These are phyloP conservation scores for Pleoardoris graminearum DNA, from an alignment of 2,329 filamentous ascomycete species.

Conservation along the genomic window DNA sequence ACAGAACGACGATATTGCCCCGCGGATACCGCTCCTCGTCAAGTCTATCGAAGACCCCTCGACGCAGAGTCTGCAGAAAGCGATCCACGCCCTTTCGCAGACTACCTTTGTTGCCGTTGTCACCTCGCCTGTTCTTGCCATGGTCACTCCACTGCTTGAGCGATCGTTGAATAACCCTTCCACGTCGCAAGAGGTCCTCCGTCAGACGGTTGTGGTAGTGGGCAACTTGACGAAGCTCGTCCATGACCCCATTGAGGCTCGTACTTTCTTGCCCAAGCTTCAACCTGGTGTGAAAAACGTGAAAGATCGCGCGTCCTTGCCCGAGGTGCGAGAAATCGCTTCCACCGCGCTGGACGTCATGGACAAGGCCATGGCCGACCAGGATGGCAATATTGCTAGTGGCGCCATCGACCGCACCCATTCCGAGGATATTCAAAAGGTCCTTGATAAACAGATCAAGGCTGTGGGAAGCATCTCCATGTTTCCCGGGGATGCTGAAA, in stretches of 20 bases:
- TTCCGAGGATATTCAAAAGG: constrained; percentile 71
- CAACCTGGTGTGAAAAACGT: constrained; percentile 92
- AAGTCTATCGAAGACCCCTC: constrained; percentile 96
- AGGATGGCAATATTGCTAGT: constrained; percentile 58
- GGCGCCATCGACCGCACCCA: constrained; percentile 66
- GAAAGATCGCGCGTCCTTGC: constrained; percentile 83
- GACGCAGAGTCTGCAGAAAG: constrained; percentile 84
- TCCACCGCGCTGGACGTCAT: constrained; percentile 82
- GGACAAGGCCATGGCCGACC: constrained; percentile 80
- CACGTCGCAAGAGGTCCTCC: constrained; percentile 90
- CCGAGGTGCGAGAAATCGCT: constrained; percentile 90
- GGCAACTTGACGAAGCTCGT: constrained; percentile 99
- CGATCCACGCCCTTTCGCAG: constrained; percentile 93
- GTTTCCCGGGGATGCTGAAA: constrained; percentile 62
- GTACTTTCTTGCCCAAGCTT: constrained; percentile 92
- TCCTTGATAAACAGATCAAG: constrained; percentile 77
- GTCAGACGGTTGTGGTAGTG: constrained; percentile 93
- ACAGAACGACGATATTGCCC: constrained; percentile 94
- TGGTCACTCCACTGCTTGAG: constrained; percentile 92
- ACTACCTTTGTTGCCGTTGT: constrained; percentile 98
- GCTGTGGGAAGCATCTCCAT: constrained; percentile 65
- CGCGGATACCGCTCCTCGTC: constrained; percentile 87
- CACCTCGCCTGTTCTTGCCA: constrained; percentile 89
- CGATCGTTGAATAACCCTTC: constrained; percentile 88
- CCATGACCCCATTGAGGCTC: constrained; percentile 90